Conservation (phyloP, 1,284 basidiomycete species). For the Phlebopus sp. region DNA sequence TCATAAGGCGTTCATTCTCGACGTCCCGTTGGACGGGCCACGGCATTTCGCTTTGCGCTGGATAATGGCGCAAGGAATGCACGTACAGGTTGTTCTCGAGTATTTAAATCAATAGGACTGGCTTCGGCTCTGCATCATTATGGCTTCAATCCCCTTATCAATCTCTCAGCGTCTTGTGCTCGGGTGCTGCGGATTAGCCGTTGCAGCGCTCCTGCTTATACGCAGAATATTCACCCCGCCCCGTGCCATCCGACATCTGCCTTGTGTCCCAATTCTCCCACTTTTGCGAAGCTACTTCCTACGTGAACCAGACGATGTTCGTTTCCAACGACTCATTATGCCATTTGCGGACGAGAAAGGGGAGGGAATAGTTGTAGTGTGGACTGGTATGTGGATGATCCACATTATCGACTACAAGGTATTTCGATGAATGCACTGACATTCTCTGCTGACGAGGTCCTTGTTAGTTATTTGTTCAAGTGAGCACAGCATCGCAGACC, state of each 20-base stretch:
- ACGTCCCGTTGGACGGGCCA: too few species aligned
- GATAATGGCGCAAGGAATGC: too few species aligned
- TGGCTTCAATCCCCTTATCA: too few species aligned
- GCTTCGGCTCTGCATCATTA: too few species aligned
- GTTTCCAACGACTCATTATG: constrained; percentile 19
- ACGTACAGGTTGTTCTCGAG: too few species aligned
- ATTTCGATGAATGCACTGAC: too few species aligned
- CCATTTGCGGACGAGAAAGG: constrained; percentile 20
- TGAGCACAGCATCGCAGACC: not conserved
- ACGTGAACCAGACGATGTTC: constrained; percentile 20
- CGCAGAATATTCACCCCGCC: constrained; percentile 9
- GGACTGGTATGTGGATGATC: constrained; percentile 25
- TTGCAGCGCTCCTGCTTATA: not conserved
- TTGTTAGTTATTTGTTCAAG: constrained; percentile 1
- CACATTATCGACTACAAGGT: constrained; percentile 24
- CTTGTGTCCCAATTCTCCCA: constrained; percentile 18
- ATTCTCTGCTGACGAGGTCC: not conserved
- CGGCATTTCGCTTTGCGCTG: too few species aligned
- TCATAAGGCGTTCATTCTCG: too few species aligned
- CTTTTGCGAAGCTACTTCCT: constrained; percentile 21
- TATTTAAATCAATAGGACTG: constrained; percentile 25
- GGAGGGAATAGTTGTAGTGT: constrained; percentile 21
- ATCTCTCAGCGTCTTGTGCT: too few species aligned
- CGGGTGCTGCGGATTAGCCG: not conserved
- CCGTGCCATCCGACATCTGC: constrained; percentile 19